These are phyloP conservation scores for Lophiotrema nucula DNA, from an alignment of 495 filamentous ascomycete species.

Conservation along the genomic window DNA sequence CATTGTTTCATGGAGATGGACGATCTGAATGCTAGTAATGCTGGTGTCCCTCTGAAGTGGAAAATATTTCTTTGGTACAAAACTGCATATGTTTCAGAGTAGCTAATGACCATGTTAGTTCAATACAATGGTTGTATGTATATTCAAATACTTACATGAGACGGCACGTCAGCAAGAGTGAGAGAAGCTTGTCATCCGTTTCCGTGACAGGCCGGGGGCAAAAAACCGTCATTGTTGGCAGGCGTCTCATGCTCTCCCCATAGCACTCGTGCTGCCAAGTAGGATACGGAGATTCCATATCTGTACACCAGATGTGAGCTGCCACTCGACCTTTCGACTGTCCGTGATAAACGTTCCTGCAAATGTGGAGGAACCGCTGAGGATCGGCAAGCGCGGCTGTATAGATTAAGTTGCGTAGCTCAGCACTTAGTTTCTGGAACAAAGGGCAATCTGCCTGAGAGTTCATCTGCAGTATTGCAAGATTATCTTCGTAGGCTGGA, in stretches of 20 bases:
- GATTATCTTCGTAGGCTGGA: too few species aligned
- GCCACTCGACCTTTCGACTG: too few species aligned
- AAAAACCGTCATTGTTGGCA: not conserved
- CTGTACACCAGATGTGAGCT: conserved; percentile 10
- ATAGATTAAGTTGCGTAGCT: conserved; percentile 17
- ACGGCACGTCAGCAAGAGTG: conserved; percentile 5
- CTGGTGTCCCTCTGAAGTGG: conserved; percentile 9
- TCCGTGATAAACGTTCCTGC: not conserved
- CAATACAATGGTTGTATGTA: not conserved
- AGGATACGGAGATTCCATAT: conserved; percentile 1
- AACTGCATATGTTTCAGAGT: conserved; percentile 7
- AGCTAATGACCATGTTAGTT: not conserved
- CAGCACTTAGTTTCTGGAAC: conserved; percentile 4
- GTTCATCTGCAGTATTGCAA: not conserved
- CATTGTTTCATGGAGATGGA: not conserved
- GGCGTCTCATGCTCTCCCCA: not conserved
- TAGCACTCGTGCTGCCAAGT: conserved; percentile 23
- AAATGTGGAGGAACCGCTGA: conserved; percentile 6
- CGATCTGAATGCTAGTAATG: not conserved
- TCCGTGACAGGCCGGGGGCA: too few species aligned
- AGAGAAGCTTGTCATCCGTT: conserved; percentile 10
- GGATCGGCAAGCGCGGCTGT: conserved; percentile 5
- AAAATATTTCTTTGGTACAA: conserved; percentile 10
- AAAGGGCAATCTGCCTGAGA: conserved; percentile 2
- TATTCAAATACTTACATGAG: conserved; percentile 1